Evolutionary conservation across 176 grass and related monocot species (phyloP), one percentile per base, ranked within the genome.

Genomic region (Calamus simplicifolius): DNA sequence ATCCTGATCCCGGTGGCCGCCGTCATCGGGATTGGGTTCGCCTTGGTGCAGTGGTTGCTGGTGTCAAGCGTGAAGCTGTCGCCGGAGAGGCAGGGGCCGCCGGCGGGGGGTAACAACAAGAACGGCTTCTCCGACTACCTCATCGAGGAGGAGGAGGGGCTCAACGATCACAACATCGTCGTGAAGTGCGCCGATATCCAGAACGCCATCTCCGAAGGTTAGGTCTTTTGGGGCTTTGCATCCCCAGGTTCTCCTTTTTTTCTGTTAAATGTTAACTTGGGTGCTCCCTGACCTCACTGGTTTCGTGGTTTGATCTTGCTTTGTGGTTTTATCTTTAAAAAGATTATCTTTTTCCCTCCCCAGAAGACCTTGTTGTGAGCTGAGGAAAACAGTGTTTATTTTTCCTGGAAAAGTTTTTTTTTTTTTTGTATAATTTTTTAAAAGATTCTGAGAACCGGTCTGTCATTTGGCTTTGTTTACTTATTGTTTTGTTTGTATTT

Each of bases 71-170:
- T 84, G 63, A 84, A 75, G 71, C 61, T 84, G 52, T 21, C 59
- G 12, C 59, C 75, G 25, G 60, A 3, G 6, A 51, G 14, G 50
- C 5, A 5, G 56, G 50, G 30, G 25, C 2, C 0, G 15, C 16
- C n/a, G 52, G 1, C 28, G 18, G 57, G 18, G 17, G 19, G 28
- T 13, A 43, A 43, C 57, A 66, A 54, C 70, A 79, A 68, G 54
- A 53, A 58, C 30, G 56, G 4, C 6, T 16, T 56, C 14, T 55
- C 54, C 0, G 81, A 84, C 19, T 66, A 68, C 56, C 81, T 84
- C 8, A 75, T 84, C 51, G 75, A 79, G 81, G 75, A 84, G 66
- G 81, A 79, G 30, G 81, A 84, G n/a, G 81, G 75, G 1, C 70
- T 84, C 17, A 79, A 79, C 52, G 81, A 84, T 38, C 81, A 84